Evolutionary conservation across 2,329 filamentous ascomycete species (phyloP), one percentile per base, ranked within the genome.

Genomic region (Fusarium praegraminearum): DNA sequence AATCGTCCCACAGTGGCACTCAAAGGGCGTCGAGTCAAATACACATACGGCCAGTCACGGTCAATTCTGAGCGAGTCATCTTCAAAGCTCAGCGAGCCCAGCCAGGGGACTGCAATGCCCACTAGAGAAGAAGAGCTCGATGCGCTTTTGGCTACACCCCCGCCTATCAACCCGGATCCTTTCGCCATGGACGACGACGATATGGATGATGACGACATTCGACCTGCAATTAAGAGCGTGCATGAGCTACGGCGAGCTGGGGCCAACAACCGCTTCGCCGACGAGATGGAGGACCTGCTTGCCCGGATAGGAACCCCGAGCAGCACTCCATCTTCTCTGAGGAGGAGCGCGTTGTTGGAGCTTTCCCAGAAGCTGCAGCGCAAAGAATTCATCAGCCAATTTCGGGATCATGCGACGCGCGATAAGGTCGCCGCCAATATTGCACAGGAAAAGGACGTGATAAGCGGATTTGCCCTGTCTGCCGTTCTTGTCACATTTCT

Each of bases 391-490:
- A 82, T 88, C 30, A 83, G 84, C 20, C 90, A 92, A 65, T 94
- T 97, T 73, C 85, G 91, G 22, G 90, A 94, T 65, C 90, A 93
- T 70, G 88, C 89, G 9, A 88, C 91, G 58, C 91, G 93, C 65
- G 86, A 89, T 56, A 87, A 86, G 32, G 83, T 98, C 18, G 86
- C 93, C 54, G 83, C 86, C 45, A 86, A 87, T 43, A 82, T 92
- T 12, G 84, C 83, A 1, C 82, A 83, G 50, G 87, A 91, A 73
- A 79, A 83, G 2, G 91, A 94, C 75, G 69, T 85, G 24, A 80
- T 91, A 36, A 85, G 85, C 53, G 89, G 89, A 9, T 91, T 91
- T 73, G 81, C 89, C 2, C 83, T 93, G 16, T 79, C 87, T n/a
- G 86, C 88, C 2, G 85, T 88, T n/a, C 81, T 93, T 7, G 81